phyloP scores from a whole-genome alignment of 2,329 filamentous ascomycete genomes.

The Aspergillus alliaceus region DNA sequence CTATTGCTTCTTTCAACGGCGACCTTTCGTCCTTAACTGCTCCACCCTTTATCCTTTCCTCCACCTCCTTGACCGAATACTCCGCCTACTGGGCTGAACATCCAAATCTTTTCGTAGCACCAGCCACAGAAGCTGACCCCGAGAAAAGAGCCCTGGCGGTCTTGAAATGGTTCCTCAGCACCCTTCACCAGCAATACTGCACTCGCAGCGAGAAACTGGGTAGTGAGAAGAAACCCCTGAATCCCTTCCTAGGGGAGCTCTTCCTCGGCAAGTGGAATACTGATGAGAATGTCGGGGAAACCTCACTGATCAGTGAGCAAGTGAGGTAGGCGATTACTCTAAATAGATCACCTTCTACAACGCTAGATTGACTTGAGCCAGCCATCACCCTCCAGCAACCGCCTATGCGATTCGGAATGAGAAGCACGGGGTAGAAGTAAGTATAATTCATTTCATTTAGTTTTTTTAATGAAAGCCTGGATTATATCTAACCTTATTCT shows the following conservation, averaged over 20 bases:
- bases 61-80: constrained; percentile 76
- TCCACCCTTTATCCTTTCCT: constrained; percentile 78
- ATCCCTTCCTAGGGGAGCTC: constrained; percentile 92
- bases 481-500: neutral
- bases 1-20: constrained; percentile 78
- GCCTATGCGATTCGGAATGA: constrained; percentile 91
- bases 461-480: neutral
- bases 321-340: constrained; percentile 59
- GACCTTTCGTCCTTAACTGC: constrained; percentile 79
- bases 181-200: constrained; percentile 81
- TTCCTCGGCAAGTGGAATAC: constrained; percentile 92
- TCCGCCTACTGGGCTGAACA: constrained; percentile 82
- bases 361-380: constrained; percentile 27
- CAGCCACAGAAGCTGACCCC: constrained; percentile 74
- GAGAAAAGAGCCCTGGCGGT: constrained; percentile 82
- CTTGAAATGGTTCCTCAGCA: constrained; percentile 95
- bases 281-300: constrained; percentile 66
- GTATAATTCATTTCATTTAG: constrained; percentile 10
- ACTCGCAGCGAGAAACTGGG: constrained; percentile 75
- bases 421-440: constrained; percentile 69
- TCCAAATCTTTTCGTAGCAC: constrained; percentile 75
- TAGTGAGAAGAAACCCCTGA: constrained; percentile 96
- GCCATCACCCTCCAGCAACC: constrained; percentile 90
- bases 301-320: constrained; percentile 88
- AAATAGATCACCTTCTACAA: neutral